Percentiles rank a stretch among this genome's conserved stretches.
These are phyloP conservation scores for Kluyveromyces dobzhanskii DNA, from an alignment of 805 yeast genomes.

Conservation along the genomic window DNA sequence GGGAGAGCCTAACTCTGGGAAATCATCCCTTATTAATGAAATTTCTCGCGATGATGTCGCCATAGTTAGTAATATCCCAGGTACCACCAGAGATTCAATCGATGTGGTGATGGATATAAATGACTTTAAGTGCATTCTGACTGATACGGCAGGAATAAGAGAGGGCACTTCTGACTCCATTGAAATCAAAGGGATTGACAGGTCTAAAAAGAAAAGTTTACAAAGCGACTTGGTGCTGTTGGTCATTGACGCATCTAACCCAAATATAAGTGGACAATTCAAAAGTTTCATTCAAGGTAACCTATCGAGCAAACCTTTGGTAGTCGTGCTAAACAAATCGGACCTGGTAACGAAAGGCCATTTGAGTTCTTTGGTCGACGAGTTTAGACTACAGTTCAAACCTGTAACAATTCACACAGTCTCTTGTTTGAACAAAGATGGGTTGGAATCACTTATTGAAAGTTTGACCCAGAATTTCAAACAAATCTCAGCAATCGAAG, in stretches of 20 bases:
- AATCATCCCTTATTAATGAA: conserved; percentile 75
- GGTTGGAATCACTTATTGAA: conserved; percentile 41
- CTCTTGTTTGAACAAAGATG: conserved; percentile 55
- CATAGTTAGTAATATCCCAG: conserved; percentile 84
- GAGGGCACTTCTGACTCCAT: conserved; percentile 43
- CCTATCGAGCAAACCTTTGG: conserved; percentile 21
- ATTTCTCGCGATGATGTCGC: conserved; percentile 77
- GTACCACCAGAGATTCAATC: conserved; percentile 86
- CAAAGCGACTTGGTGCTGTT: conserved; percentile 64
- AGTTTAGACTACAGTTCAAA: conserved; percentile 12
- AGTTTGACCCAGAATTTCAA: conserved; percentile 41
- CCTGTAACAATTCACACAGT: conserved; percentile 29
- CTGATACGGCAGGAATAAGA: conserved; percentile 93
- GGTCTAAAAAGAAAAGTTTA: conserved; percentile 56
- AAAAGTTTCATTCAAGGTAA: conserved; percentile 30
- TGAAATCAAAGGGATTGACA: conserved; percentile 71
- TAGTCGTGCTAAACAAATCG: conserved; percentile 48
- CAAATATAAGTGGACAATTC: conserved; percentile 31
- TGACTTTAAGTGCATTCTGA: conserved; percentile 76
- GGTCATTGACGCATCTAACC: conserved; percentile 35
- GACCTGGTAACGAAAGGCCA: conserved; percentile 36
- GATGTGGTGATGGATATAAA: conserved; percentile 73
- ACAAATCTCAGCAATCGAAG: conserved; percentile 36
- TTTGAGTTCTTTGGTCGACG: conserved; percentile 13
- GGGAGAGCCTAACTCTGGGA: conserved; percentile 97